phyloP scores from a whole-genome alignment of 2,329 filamentous ascomycete genomes.

The Fusarium miscanthi region DNA sequence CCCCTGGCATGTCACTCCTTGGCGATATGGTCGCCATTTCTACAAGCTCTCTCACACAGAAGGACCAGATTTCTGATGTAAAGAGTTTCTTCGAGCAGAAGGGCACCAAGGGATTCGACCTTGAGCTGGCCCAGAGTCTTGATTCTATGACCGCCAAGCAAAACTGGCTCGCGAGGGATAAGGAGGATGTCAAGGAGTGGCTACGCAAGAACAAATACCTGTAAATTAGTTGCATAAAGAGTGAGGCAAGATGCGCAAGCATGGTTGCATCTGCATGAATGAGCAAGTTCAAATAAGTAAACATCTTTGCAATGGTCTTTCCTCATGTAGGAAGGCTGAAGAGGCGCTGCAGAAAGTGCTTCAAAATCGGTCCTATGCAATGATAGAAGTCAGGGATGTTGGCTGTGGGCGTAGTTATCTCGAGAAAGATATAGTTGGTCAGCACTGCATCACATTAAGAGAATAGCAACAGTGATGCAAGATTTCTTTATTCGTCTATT shows the following conservation, averaged over 20 bases:
- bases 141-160: conserved; percentile 86
- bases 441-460: not conserved
- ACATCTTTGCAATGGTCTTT: too few relatives aligned
- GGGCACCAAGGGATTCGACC: conserved; percentile 87
- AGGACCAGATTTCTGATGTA: conserved; percentile 79
- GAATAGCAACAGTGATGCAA: conserved; percentile 21
- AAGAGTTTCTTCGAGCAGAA: conserved; percentile 83
- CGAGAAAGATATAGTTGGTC: not conserved
- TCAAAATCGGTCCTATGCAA: not conserved
- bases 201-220: conserved; percentile 45
- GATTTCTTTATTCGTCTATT: conserved; percentile 45
- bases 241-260: not conserved
- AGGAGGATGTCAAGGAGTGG: conserved; percentile 76
- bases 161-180: conserved; percentile 67
- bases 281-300: not conserved
- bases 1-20: conserved; percentile 87
- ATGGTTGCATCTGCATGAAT: not conserved
- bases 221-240: conserved; percentile 23
- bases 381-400: not conserved
- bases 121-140: conserved; percentile 87
- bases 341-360: not conserved
- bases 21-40: conserved; percentile 85
- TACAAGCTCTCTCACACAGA: conserved; percentile 81
- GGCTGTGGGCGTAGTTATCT: not conserved
- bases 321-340: not conserved